A percentile compares a stretch with the other conserved stretches of the same genome.
These are phyloP conservation scores for Bacidia gigantensis DNA, from an alignment of 495 filamentous ascomycete genomes.

Conservation along the genomic window DNA sequence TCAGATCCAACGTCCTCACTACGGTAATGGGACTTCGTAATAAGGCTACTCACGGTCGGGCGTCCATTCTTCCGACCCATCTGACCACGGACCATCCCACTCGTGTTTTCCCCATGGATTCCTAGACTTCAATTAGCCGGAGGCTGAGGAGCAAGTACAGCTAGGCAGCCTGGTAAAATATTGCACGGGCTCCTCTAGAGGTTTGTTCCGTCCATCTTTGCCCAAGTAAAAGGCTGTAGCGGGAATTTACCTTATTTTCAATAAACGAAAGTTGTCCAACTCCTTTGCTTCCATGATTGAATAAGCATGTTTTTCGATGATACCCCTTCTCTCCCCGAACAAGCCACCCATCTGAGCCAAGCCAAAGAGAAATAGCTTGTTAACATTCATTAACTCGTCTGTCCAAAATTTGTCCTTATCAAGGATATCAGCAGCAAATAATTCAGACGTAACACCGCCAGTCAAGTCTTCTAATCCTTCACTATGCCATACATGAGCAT, in stretches of 20 bases:
- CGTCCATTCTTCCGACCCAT: constrained; percentile 65
- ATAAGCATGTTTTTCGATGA: constrained; percentile 52
- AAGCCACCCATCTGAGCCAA: constrained; percentile 6
- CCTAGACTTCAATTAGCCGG: too few relatives aligned
- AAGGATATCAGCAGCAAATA: constrained; percentile 54
- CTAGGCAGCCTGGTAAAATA: too few relatives aligned
- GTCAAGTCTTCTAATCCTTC: constrained; percentile 68
- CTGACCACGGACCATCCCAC: constrained; percentile 53
- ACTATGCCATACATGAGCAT: constrained; percentile 23
- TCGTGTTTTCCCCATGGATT: constrained; percentile 61
- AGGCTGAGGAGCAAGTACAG: too few relatives aligned
- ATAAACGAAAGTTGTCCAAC: constrained; percentile 44
- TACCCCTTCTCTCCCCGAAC: constrained; percentile 36
- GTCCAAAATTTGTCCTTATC: constrained; percentile 62
- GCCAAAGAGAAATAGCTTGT: constrained; percentile 55
- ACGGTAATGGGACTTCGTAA: too few relatives aligned
- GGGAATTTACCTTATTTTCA: constrained; percentile 39
- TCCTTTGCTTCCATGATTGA: constrained; percentile 55
- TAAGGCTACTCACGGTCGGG: too few relatives aligned
- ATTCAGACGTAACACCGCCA: constrained; percentile 53
- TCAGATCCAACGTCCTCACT: too few relatives aligned
- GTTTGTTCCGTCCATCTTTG: background rate
- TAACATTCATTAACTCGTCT: constrained; percentile 52
- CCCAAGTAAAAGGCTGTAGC: background rate
- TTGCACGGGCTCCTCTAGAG: background rate